Evolutionary conservation across 768 basidiomycete species (phyloP).

Genomic region (Russula foetens): DNA sequence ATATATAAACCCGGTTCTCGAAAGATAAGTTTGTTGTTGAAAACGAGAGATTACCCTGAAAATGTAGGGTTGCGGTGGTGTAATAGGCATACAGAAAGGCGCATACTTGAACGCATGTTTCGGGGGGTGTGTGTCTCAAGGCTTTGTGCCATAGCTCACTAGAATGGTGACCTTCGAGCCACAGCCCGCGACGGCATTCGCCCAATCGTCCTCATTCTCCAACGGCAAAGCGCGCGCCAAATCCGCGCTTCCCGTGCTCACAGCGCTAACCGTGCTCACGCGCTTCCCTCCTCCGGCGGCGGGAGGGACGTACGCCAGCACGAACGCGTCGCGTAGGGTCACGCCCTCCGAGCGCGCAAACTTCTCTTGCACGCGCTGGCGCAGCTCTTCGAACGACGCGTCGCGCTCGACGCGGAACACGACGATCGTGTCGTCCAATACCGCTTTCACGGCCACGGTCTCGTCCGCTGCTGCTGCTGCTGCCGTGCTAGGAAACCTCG

Average conservation of each 20-base stretch:
- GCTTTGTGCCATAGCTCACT: background rate
- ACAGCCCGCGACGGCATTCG: constrained; percentile 1
- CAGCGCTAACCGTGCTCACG: constrained; percentile 6
- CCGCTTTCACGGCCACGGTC: constrained; percentile 54
- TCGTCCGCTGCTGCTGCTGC: constrained; percentile 1
- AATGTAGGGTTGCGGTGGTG: too few relatives aligned
- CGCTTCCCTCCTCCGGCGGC: constrained; percentile 19
- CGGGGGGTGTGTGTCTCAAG: background rate
- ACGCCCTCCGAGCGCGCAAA: constrained; percentile 55
- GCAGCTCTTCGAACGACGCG: constrained; percentile 44
- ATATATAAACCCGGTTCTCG: too few relatives aligned
- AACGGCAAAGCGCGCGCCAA: constrained; percentile 2
- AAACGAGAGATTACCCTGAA: too few relatives aligned
- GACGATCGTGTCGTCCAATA: constrained; percentile 52
- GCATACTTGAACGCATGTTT: background rate
- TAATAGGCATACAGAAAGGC: too few relatives aligned
- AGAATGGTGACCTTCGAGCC: constrained; percentile 14
- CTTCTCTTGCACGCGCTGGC: constrained; percentile 53
- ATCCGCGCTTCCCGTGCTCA: constrained; percentile 14
- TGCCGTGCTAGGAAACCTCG: constrained; percentile 2
- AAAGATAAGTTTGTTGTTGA: too few relatives aligned
- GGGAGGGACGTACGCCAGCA: constrained; percentile 45
- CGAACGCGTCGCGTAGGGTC: constrained; percentile 46
- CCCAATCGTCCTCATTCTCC: constrained; percentile 10
- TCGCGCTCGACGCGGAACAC: constrained; percentile 47